These are phyloP conservation scores for Mycena chlorophos DNA, from an alignment of 768 basidiomycete species.

Conservation along the genomic window DNA sequence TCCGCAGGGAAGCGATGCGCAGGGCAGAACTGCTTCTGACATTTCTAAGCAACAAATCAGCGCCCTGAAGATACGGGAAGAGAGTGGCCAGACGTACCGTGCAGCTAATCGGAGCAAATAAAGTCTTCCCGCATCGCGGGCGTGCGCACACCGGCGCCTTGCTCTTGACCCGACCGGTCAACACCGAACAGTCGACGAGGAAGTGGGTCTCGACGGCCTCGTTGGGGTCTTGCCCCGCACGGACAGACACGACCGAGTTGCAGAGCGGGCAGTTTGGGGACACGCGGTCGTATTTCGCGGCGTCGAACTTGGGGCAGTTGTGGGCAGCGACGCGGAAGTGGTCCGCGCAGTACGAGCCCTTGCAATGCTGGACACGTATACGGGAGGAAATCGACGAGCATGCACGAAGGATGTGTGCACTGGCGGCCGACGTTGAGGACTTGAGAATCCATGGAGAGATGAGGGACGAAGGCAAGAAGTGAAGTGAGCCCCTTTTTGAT, in stretches of 20 bases:
- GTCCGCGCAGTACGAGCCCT: conserved; percentile 68
- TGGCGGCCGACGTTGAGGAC: conserved; percentile 70
- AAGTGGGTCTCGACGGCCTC: conserved; percentile 79
- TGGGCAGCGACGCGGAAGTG: conserved; percentile 75
- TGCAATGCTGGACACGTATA: conserved; percentile 86
- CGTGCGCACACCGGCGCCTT: conserved; percentile 57
- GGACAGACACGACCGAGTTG: conserved; percentile 70
- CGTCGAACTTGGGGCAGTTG: conserved; percentile 68
- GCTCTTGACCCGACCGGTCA: conserved; percentile 55
- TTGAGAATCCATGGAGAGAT: conserved; percentile 37
- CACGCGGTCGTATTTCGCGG: conserved; percentile 67
- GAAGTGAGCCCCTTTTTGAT: background rate
- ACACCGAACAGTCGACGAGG: conserved; percentile 60
- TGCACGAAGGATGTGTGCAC: conserved; percentile 66
- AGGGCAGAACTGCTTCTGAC: conserved; percentile 71
- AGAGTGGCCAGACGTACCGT: conserved; percentile 50
- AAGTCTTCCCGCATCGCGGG: conserved; percentile 66
- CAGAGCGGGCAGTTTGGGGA: conserved; percentile 83
- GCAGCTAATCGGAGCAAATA: conserved; percentile 75
- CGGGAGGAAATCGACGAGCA: conserved; percentile 79
- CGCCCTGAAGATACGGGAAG: background rate
- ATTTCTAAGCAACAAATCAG: conserved; percentile 47
- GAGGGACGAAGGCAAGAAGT: conserved; percentile 28
- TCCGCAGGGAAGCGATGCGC: conserved; percentile 77
- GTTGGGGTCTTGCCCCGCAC: conserved; percentile 80